Evolutionary conservation across 2,329 filamentous ascomycete genomes (phyloP), one percentile per base, ranked within the genome.

Genomic region (Alternaria dauci): DNA sequence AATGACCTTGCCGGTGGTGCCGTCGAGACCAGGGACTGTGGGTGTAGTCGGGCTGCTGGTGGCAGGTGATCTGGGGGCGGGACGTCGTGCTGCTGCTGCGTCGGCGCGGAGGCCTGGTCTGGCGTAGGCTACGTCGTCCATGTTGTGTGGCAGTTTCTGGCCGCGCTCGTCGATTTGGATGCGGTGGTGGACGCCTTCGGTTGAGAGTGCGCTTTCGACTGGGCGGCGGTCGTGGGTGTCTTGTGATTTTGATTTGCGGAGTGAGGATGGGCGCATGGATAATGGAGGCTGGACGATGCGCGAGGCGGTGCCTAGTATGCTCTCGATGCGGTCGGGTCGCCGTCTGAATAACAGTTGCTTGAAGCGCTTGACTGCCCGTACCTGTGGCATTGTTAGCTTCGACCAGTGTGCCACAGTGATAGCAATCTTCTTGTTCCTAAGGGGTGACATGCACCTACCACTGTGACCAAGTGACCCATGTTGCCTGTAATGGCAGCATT

Each of bases 331-430:
- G 38, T 80, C 80, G 56, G 85, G 81, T 69, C 85, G 82, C 61
- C 84, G 85, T 58, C 83, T 81, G 64, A 87, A 83, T 30, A 95
- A 81, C 8, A 96, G 83, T 52, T 86, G 82, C 76, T 96, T 97
- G 83, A 98, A 97, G 59, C 91, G 91, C 65, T 90, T 89, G 41
- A 96, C 94, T 4, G 94, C 95, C 86, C 92, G 95, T 84, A 98
- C 91, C 89, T 93, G 28, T 12, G 12, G 32, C 12, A 26, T 28
- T 11, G 55, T 71, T 43, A 67, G 58, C 12, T 36, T 16, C 9
- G 9, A 20, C 18, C 7, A 30, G 4, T 20, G n/a, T 5, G 28
- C 26, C 6, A 34, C 9, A 7, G 4, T n/a, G 30, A 32, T n/a
- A 39, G 25, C 32, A 46, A n/a, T 57, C 41, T 39, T 32, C 9